These are phyloP conservation scores for Vararia minispora DNA, from an alignment of 768 basidiomycete genomes.

Conservation along the genomic window DNA sequence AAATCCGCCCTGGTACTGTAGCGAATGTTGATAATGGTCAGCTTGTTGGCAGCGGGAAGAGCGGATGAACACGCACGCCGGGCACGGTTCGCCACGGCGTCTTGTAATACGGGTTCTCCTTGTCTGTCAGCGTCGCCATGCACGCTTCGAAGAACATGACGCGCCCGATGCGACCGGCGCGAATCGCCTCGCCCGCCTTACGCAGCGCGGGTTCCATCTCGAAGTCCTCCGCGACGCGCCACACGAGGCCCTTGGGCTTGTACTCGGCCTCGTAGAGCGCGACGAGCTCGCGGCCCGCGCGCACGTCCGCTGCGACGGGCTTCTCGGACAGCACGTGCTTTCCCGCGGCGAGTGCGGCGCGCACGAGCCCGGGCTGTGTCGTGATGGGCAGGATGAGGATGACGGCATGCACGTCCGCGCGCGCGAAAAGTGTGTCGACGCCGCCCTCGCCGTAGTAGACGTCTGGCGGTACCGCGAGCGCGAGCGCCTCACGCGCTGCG, in stretches of 20 bases:
- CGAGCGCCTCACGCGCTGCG: slow-evolving; percentile 30
- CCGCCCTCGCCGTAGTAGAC: slow-evolving; percentile 45
- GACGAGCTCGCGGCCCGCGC: slow-evolving; percentile 51
- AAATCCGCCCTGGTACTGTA: slow-evolving; percentile 72
- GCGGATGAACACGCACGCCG: slow-evolving; percentile 38
- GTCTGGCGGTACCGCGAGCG: slow-evolving; percentile 29
- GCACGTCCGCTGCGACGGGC: slow-evolving; percentile 66
- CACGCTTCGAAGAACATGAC: slow-evolving; percentile 55
- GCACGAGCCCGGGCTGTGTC: slow-evolving; percentile 55
- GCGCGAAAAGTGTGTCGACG: slow-evolving; percentile 53
- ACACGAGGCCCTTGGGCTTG: slow-evolving; percentile 57
- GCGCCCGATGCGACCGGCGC: slow-evolving; percentile 57
- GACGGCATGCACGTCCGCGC: slow-evolving; percentile 62
- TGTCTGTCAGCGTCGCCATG: slow-evolving; percentile 41
- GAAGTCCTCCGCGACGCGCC: slow-evolving; percentile 75
- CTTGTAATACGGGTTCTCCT: slow-evolving; percentile 65
- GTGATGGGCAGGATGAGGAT: slow-evolving; percentile 73
- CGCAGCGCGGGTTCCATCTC: slow-evolving; percentile 56
- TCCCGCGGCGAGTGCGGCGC: slow-evolving; percentile 54
- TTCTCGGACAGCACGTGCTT: slow-evolving; percentile 90
- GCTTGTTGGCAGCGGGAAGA: not conserved
- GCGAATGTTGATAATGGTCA: not conserved
- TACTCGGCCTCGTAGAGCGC: slow-evolving; percentile 52
- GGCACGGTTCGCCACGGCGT: slow-evolving; percentile 79
- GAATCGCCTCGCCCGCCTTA: slow-evolving; percentile 36